phyloP scores from a whole-genome alignment of 495 filamentous ascomycete species.

The Podospora pseudopauciseta region DNA sequence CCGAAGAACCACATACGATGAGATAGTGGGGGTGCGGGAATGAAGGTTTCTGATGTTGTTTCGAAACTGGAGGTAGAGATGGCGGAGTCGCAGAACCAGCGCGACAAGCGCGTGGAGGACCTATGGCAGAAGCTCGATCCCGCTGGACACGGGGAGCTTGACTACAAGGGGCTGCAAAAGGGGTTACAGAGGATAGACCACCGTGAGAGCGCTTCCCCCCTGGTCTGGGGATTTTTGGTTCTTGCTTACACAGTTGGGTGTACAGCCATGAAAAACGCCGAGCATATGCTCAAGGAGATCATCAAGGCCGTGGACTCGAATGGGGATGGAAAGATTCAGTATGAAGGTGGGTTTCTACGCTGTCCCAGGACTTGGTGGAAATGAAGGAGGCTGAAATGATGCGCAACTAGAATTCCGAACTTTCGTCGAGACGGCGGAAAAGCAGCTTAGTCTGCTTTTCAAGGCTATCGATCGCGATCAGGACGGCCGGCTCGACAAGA shows the following conservation, averaged over 20 bases:
- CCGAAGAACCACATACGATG: background rate
- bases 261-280: slow-evolving; percentile 88
- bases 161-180: slow-evolving; percentile 75
- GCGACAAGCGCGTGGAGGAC: slow-evolving; percentile 70
- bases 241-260: slow-evolving; percentile 9
- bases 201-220: slow-evolving; percentile 55
- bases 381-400: slow-evolving; percentile 13
- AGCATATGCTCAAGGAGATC: slow-evolving; percentile 75
- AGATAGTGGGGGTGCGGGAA: slow-evolving; percentile 32
- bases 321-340: slow-evolving; percentile 85
- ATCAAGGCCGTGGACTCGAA: slow-evolving; percentile 78
- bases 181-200: slow-evolving; percentile 88
- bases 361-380: background rate
- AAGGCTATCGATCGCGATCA: slow-evolving; percentile 79
- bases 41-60: slow-evolving; percentile 44
- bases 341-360: slow-evolving; percentile 57
- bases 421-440: slow-evolving; percentile 84
- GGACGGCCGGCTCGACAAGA: slow-evolving; percentile 85
- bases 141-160: slow-evolving; percentile 69
- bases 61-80: slow-evolving; percentile 42
- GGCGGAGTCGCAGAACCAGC: slow-evolving; percentile 65
- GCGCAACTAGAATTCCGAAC: slow-evolving; percentile 71
- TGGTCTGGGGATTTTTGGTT: slow-evolving; percentile 5
- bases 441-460: slow-evolving; percentile 76
- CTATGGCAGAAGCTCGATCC: slow-evolving; percentile 81